Percentiles rank a stretch among this genome's conserved stretches.
Evolutionary conservation across 768 basidiomycete genomes (phyloP).

Genomic region (Pleurotus tuoliensis): DNA sequence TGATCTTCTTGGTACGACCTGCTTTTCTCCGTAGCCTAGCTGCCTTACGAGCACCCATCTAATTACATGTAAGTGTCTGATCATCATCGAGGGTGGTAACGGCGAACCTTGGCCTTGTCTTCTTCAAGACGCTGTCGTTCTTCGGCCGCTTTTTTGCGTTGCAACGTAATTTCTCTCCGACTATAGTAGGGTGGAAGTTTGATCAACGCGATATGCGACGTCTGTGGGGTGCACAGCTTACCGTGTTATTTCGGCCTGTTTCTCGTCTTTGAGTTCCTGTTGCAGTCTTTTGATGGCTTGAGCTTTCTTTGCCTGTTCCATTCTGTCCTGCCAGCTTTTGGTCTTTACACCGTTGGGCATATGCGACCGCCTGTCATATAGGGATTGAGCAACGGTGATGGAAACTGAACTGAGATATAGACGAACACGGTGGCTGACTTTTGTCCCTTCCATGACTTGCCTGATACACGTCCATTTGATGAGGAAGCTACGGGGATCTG

Average conservation of each 20-base stretch:
- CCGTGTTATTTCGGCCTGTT: slow-evolving; percentile 63
- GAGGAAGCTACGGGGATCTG: slow-evolving; percentile 46
- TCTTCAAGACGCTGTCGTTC: slow-evolving; percentile 68
- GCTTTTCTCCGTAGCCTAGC: slow-evolving; percentile 68
- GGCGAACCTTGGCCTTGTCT: slow-evolving; percentile 54
- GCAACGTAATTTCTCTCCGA: slow-evolving; percentile 61
- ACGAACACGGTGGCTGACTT: slow-evolving; percentile 52
- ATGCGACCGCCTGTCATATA: slow-evolving; percentile 56
- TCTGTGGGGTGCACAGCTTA: slow-evolving; percentile 18
- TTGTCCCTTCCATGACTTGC: slow-evolving; percentile 61
- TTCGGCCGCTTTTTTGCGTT: slow-evolving; percentile 69
- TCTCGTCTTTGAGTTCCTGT: slow-evolving; percentile 72
- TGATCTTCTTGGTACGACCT: slow-evolving; percentile 78
- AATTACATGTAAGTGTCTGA: background rate
- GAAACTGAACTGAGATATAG: slow-evolving; percentile 9
- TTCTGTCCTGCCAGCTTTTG: slow-evolving; percentile 63
- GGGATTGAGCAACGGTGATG: background rate
- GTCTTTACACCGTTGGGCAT: slow-evolving; percentile 62
- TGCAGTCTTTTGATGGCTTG: slow-evolving; percentile 72
- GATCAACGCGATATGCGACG: background rate
- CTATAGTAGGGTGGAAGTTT: slow-evolving; percentile 29
- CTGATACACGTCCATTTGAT: slow-evolving; percentile 61
- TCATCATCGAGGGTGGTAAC: background rate
- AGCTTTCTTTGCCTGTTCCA: slow-evolving; percentile 62
- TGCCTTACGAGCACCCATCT: slow-evolving; percentile 79